These are phyloP conservation scores for Plasmodium knowlesi DNA, from an alignment of 169 alveolate species.

Conservation along the genomic window DNA sequence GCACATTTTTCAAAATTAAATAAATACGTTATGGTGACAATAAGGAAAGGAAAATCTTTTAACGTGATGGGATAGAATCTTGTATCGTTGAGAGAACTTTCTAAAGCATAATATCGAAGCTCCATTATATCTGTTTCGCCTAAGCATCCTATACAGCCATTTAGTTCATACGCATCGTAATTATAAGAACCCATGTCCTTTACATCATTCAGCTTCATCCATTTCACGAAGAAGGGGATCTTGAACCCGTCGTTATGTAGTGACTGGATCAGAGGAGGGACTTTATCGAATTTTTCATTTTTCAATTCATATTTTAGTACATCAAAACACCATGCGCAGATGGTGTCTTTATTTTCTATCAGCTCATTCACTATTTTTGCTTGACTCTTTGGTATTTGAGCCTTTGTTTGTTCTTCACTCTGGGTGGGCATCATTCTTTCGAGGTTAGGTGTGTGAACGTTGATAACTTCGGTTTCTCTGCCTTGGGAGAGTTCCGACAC, in stretches of 20 bases:
- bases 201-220: constrained; percentile 46
- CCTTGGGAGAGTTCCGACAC: background rate
- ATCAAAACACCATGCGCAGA: constrained; percentile 69
- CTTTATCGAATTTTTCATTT: constrained; percentile 23
- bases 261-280: constrained; percentile 8
- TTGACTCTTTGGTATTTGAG: background rate
- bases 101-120: constrained; percentile 19
- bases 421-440: background rate
- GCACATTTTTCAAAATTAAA: constrained; percentile 67
- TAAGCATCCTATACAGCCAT: constrained; percentile 71
- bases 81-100: constrained; percentile 44
- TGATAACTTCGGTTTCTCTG: background rate
- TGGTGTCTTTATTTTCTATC: constrained; percentile 18
- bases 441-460: background rate
- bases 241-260: constrained; percentile 30
- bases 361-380: constrained; percentile 10
- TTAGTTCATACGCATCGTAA: constrained; percentile 40
- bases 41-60: constrained; percentile 26
- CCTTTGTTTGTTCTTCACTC: background rate
- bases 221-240: constrained; percentile 50
- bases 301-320: constrained; percentile 31
- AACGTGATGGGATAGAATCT: constrained; percentile 40
- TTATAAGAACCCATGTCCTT: constrained; percentile 55
- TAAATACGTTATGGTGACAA: constrained; percentile 26
- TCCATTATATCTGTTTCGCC: constrained; percentile 30